phyloP scores from a whole-genome alignment of 164 flowering plant genomes.

The Vitis cinerea region DNA sequence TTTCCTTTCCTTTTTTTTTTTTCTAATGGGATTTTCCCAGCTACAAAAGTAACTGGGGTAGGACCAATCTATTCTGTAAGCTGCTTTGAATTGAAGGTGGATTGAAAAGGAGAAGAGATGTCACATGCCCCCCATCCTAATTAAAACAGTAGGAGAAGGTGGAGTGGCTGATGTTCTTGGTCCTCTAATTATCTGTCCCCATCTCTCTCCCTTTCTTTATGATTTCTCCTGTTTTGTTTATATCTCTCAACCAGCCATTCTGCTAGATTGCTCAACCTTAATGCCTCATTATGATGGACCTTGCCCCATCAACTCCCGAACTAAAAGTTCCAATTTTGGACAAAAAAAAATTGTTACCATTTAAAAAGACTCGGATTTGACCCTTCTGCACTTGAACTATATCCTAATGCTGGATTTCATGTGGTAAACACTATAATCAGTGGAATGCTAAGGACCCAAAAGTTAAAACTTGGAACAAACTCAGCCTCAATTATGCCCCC shows the following conservation, averaged over 20 bases:
- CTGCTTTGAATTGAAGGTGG: conserved; percentile 19
- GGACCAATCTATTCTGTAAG: conserved; percentile 16
- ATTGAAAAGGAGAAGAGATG: conserved; percentile 13
- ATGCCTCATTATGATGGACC: neutral
- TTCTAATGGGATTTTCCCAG: conserved; percentile 13
- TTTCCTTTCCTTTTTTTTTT: conserved; percentile 6
- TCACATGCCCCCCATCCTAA: conserved; percentile 33
- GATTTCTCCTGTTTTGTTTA: conserved; percentile 9
- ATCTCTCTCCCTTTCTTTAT: conserved; percentile 3
- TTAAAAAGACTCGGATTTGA: too few species aligned
- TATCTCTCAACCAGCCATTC: conserved; percentile 3
- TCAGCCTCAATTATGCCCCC: too few species aligned
- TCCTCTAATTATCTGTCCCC: neutral
- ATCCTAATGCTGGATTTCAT: too few species aligned
- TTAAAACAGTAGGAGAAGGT: conserved; percentile 5
- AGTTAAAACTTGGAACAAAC: too few species aligned
- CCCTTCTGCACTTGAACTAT: too few species aligned
- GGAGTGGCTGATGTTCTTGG: neutral
- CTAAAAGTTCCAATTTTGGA: too few species aligned
- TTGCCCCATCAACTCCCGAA: too few species aligned
- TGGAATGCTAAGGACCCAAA: too few species aligned
- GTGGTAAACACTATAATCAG: too few species aligned
- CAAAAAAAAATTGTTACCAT: too few species aligned
- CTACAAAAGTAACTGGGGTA: conserved; percentile 19
- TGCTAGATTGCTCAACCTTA: neutral